Percentiles rank a stretch among this genome's conserved stretches.
phyloP scores from a whole-genome alignment of 31 red algal genomes.

The Odonthalia washingtoniensis region DNA sequence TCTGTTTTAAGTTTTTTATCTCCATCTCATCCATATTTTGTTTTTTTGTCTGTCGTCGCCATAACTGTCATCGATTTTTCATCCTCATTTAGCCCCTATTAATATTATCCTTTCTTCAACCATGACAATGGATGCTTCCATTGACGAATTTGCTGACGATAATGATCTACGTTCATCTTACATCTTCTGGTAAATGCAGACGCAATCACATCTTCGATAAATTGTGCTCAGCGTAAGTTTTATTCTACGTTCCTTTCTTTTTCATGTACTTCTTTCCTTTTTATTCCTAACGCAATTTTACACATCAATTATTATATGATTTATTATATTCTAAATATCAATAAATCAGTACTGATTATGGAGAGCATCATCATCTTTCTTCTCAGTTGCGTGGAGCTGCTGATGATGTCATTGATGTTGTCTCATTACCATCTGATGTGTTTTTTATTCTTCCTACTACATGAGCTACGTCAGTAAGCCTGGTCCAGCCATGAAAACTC shows the following conservation, averaged over 20 bases:
- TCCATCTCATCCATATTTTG: too few relatives aligned
- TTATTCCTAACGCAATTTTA: background rate
- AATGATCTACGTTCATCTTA: background rate
- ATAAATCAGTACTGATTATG: background rate
- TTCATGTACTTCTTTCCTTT: background rate
- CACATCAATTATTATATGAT: background rate
- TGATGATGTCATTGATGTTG: slow-evolving; percentile 29
- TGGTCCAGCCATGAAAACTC: slow-evolving; percentile 47
- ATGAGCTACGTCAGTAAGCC: slow-evolving; percentile 35
- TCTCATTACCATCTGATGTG: background rate
- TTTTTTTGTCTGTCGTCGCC: too few relatives aligned
- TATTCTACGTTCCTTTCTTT: background rate
- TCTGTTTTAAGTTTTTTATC: too few relatives aligned
- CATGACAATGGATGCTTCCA: too few relatives aligned
- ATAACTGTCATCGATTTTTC: too few relatives aligned
- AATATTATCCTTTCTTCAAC: too few relatives aligned
- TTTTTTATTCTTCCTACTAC: background rate
- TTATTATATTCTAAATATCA: too few relatives aligned
- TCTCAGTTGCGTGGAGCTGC: slow-evolving; percentile 39
- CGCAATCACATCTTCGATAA: slow-evolving; percentile 42
- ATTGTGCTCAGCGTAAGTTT: slow-evolving; percentile 21
- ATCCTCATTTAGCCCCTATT: too few relatives aligned
- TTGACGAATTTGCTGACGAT: too few relatives aligned
- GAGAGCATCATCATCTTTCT: slow-evolving; percentile 24
- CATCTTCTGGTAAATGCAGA: background rate